These are phyloP conservation scores for Citrullus amarus DNA, from an alignment of 306 rosid genomes.

Conservation along the genomic window DNA sequence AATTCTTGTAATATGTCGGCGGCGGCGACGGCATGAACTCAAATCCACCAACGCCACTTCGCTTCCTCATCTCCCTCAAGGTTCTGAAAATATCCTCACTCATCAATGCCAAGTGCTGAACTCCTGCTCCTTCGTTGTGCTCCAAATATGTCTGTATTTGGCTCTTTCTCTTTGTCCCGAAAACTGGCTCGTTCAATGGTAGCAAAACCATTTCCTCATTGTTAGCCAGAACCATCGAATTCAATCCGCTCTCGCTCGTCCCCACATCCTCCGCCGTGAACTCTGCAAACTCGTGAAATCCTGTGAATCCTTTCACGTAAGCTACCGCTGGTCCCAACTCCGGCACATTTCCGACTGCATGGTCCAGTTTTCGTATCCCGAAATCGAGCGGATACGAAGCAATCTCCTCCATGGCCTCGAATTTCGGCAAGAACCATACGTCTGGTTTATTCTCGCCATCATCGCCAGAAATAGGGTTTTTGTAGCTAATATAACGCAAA, in stretches of 20 bases:
- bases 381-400: slow-evolving; percentile 43
- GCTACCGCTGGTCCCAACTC: slow-evolving; percentile 31
- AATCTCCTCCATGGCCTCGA: slow-evolving; percentile 31
- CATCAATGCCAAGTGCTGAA: slow-evolving; percentile 70
- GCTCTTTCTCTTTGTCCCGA: slow-evolving; percentile 79
- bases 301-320: slow-evolving; percentile 49
- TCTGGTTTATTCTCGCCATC: slow-evolving; percentile 15
- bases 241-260: slow-evolving; percentile 79
- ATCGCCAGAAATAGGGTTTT: background rate
- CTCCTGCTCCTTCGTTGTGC: slow-evolving; percentile 87
- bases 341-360: slow-evolving; percentile 85
- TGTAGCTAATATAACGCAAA: slow-evolving; percentile 61
- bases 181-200: slow-evolving; percentile 82
- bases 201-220: slow-evolving; percentile 65
- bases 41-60: slow-evolving; percentile 62
- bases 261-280: slow-evolving; percentile 92
- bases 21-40: slow-evolving; percentile 96
- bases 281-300: slow-evolving; percentile 93
- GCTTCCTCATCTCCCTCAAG: slow-evolving; percentile 64
- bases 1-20: slow-evolving; percentile 60
- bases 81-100: slow-evolving; percentile 57
- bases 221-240: slow-evolving; percentile 63
- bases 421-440: slow-evolving; percentile 53
- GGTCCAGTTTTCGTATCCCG: slow-evolving; percentile 69
- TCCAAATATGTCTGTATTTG: slow-evolving; percentile 87